Evolutionary conservation across 2,329 filamentous ascomycete genomes (phyloP).

Genomic region (Fusarium liriodendri): DNA sequence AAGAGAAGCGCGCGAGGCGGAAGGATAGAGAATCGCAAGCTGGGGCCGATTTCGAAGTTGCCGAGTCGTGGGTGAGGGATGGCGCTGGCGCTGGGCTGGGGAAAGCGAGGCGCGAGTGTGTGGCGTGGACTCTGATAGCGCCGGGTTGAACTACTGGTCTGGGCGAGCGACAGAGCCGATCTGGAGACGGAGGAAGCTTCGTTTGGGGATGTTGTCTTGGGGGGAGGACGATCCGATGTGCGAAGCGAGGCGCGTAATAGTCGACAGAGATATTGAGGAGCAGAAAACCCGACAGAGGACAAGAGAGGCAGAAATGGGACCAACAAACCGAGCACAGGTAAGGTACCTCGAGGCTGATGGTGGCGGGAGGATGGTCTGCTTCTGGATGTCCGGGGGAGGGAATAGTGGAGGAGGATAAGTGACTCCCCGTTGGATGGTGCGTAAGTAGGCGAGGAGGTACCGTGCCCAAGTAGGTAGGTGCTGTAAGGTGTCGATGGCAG

Average conservation of each 20-base stretch:
- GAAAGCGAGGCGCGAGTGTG: conserved; percentile 38
- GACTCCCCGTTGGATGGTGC: conserved; percentile 32
- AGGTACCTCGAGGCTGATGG: conserved; percentile 21
- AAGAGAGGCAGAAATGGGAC: conserved; percentile 3
- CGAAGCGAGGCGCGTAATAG: not conserved
- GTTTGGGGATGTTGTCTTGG: not conserved
- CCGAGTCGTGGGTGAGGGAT: conserved; percentile 29
- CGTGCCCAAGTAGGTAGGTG: conserved; percentile 36
- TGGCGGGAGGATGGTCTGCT: conserved; percentile 37
- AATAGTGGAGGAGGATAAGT: conserved; percentile 33
- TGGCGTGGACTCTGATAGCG: conserved; percentile 42
- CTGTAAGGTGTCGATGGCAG: not conserved
- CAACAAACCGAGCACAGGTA: conserved; percentile 7
- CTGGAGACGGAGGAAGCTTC: conserved; percentile 6
- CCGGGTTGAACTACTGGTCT: conserved; percentile 33
- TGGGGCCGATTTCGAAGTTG: conserved; percentile 28
- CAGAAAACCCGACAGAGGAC: not conserved
- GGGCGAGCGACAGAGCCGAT: conserved; percentile 24
- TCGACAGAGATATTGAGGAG: not conserved
- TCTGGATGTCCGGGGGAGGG: conserved; percentile 32
- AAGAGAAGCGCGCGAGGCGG: conserved; percentile 15
- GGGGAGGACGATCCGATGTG: not conserved
- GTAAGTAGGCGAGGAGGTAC: conserved; percentile 6
- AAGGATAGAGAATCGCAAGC: conserved; percentile 15
- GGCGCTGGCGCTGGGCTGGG: conserved; percentile 9